These are phyloP conservation scores for Teunomyces funiuensis DNA, from an alignment of 805 yeast genomes.

Conservation along the genomic window DNA sequence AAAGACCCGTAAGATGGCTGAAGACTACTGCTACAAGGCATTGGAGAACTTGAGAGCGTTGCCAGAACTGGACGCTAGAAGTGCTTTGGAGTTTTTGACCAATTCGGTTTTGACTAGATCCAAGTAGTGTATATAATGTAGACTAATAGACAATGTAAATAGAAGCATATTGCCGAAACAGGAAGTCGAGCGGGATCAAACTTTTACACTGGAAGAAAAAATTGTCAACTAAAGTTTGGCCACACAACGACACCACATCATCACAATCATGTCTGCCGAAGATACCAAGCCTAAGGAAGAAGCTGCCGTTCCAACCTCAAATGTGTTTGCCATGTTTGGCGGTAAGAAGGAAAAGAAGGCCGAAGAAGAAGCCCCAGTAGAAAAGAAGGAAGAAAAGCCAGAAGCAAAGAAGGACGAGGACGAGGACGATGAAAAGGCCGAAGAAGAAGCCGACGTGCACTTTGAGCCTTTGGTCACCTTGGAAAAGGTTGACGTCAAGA, in stretches of 20 bases:
- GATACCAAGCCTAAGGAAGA: conserved; percentile 28
- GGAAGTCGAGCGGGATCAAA: conserved; percentile 8
- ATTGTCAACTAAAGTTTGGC: conserved; percentile 1
- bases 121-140: conserved; percentile 41
- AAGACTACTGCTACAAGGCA: conserved; percentile 75
- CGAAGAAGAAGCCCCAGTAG: conserved; percentile 37
- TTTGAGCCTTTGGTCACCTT: conserved; percentile 95
- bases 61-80: conserved; percentile 87
- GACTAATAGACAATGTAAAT: conserved; percentile 6
- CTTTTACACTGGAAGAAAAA: conserved; percentile 1
- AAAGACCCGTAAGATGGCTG: conserved; percentile 74
- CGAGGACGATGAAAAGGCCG: conserved; percentile 57
- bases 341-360: conserved; percentile 75
- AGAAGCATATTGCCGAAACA: conserved; percentile 6
- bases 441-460: conserved; percentile 80
- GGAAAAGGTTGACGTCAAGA: conserved; percentile 94
- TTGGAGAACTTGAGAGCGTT: conserved; percentile 65
- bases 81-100: conserved; percentile 83
- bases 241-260: neutral
- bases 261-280: conserved; percentile 29
- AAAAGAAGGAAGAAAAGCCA: conserved; percentile 33
- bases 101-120: conserved; percentile 79
- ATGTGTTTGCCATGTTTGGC: conserved; percentile 94
- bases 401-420: conserved; percentile 38
- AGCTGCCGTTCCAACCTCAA: conserved; percentile 56